Conservation (phyloP, 2,329 filamentous ascomycete genomes). For the Chrysosporium queenslandicum region DNA sequence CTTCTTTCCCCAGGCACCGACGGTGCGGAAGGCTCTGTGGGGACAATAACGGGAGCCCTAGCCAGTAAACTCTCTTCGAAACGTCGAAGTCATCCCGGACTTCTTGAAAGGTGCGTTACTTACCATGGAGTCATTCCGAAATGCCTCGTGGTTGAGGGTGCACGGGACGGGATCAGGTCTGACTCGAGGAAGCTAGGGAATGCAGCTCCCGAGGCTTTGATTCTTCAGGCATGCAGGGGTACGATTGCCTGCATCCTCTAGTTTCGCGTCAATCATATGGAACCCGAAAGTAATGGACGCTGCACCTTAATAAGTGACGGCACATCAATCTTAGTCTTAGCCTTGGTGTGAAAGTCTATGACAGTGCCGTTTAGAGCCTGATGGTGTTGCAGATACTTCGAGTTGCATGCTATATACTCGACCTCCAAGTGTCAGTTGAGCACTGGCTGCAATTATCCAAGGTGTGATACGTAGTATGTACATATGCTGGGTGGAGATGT, state of each 20-base stretch:
- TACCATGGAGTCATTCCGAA: not conserved
- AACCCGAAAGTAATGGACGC: too few relatives aligned
- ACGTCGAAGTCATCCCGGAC: not conserved
- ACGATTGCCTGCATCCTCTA: not conserved
- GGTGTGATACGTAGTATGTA: not conserved
- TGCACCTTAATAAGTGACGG: too few relatives aligned
- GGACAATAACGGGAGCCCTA: not conserved
- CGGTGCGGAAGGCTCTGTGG: not conserved
- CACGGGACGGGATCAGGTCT: not conserved
- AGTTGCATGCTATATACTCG: too few relatives aligned
- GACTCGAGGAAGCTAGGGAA: not conserved
- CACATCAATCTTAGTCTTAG: too few relatives aligned
- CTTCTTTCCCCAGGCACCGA: conserved; percentile 2
- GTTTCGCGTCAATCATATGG: too few relatives aligned
- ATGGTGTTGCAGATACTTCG: too few relatives aligned
- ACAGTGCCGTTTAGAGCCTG: too few relatives aligned
- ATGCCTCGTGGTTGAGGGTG: not conserved
- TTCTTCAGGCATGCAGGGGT: not conserved
- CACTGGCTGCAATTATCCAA: too few relatives aligned
- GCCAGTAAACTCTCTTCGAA: not conserved
- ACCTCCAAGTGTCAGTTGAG: too few relatives aligned
- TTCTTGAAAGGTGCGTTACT: not conserved
- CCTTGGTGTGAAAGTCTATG: too few relatives aligned
- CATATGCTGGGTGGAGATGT: not conserved
- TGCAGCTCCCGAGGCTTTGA: not conserved